Conservation (phyloP, 2,329 filamentous ascomycete genomes). For the Xylaria sp. region DNA sequence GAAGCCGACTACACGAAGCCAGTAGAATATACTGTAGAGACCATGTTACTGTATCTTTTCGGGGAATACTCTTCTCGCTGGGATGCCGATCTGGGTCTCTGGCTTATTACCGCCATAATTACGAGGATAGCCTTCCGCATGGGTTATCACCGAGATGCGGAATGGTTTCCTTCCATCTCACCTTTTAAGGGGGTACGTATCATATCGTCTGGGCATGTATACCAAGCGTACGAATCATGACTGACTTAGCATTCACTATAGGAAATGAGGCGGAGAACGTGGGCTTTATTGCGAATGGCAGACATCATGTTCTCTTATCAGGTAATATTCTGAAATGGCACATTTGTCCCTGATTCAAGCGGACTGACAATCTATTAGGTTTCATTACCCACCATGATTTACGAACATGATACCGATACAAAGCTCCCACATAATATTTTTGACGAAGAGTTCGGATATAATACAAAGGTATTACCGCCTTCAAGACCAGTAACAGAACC, state of each 20-base stretch:
- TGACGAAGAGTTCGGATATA: slow-evolving; percentile 81
- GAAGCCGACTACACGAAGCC: slow-evolving; percentile 82
- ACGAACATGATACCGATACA: slow-evolving; percentile 79
- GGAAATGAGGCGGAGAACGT: slow-evolving; percentile 77
- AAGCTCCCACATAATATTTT: slow-evolving; percentile 81
- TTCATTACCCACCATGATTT: slow-evolving; percentile 75
- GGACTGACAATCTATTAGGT: slow-evolving; percentile 50
- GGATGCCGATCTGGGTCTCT: slow-evolving; percentile 77
- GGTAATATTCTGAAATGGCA: slow-evolving; percentile 56
- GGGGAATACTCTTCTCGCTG: slow-evolving; percentile 78
- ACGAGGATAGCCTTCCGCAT: slow-evolving; percentile 72
- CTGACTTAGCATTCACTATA: slow-evolving; percentile 45
- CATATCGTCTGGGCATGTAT: background rate
- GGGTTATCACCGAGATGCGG: slow-evolving; percentile 82
- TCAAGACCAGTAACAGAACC: slow-evolving; percentile 75
- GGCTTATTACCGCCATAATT: slow-evolving; percentile 66
- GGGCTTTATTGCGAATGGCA: slow-evolving; percentile 77
- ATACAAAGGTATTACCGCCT: slow-evolving; percentile 73
- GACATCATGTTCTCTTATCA: slow-evolving; percentile 84
- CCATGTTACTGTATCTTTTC: slow-evolving; percentile 78
- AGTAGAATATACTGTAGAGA: slow-evolving; percentile 80
- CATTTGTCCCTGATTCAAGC: background rate
- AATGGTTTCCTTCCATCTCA: slow-evolving; percentile 76
- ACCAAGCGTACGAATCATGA: background rate
- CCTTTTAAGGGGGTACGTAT: slow-evolving; percentile 74